Percentiles rank a stretch among this genome's conserved stretches.
These are phyloP conservation scores for Cryphonectria carpinicola DNA, from an alignment of 2,329 filamentous ascomycete species.

Conservation along the genomic window DNA sequence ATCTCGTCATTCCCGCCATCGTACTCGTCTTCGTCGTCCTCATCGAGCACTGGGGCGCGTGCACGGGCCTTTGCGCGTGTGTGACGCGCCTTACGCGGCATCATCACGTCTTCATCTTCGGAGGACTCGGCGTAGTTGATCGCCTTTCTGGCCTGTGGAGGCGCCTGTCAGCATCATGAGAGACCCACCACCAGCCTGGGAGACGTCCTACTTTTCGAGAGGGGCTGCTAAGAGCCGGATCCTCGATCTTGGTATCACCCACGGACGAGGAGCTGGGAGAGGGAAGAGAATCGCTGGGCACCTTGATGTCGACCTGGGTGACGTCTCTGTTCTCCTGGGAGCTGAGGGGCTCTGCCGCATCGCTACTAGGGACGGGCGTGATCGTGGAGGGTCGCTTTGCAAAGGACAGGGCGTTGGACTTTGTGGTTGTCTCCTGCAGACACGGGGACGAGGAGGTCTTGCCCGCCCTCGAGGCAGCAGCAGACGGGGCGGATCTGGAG, in stretches of 20 bases:
- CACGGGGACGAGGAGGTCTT: conserved; percentile 41
- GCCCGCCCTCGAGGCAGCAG: conserved; percentile 33
- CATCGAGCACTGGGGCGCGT: conserved; percentile 65
- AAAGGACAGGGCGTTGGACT: conserved; percentile 48
- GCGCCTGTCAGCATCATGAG: not conserved
- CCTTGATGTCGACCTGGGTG: conserved; percentile 47
- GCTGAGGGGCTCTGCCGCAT: conserved; percentile 68
- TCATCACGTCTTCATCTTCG: conserved; percentile 74
- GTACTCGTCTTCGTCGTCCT: conserved; percentile 73
- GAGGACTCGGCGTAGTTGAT: conserved; percentile 88
- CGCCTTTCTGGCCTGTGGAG: conserved; percentile 52
- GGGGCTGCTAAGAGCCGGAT: conserved; percentile 66
- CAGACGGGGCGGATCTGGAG: conserved; percentile 34
- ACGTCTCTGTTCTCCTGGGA: conserved; percentile 67
- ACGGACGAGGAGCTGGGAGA: conserved; percentile 50
- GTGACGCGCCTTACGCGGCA: conserved; percentile 45
- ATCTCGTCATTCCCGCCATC: conserved; percentile 62
- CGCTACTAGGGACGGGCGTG: conserved; percentile 82
- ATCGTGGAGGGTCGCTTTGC: conserved; percentile 50
- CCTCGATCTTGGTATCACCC: conserved; percentile 42
- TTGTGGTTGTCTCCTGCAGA: conserved; percentile 50
- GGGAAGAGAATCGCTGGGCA: conserved; percentile 55
- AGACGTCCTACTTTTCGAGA: conserved; percentile 69
- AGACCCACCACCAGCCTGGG: not conserved
- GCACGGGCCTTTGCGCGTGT: conserved; percentile 46